Base-by-base conservation (phyloP, 2,329 filamentous ascomycete species). In the Zymoseptoria passerinii region DNA sequence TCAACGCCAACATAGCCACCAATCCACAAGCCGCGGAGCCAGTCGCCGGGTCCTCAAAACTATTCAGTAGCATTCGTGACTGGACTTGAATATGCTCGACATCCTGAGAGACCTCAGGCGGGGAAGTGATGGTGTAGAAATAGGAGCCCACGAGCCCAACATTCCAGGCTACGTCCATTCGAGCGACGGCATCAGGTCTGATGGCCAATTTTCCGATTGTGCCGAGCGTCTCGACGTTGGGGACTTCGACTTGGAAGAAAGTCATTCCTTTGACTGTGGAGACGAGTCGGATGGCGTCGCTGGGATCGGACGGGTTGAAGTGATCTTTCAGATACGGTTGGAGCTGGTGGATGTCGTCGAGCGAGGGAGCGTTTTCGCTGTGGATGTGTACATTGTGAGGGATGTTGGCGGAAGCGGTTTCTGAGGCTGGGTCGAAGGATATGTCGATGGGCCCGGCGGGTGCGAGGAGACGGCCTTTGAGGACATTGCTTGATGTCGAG, bases 261-360 rank as follows among this genome's bases (percentile, higher is more conserved):
- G 82, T 83, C 85, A 92, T 87, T 52, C 88, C 89, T 50, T 83
- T 83, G 40, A 90, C 87, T 51, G 91, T 76, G 50, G 74, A 76
- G 9, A 78, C 74, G 10, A 77, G 64, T 13, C 63, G 69, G 55
- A 63, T 57, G 5, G 50, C 60, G 50, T 65, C 55, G 8, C 56
- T 59, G 35, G 44, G 49, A 35, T 52, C 20, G 2, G 52, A 40
- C 3, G 48, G 29, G 6, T 56, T 56, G 35, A 40, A 40, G 35
- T 40, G 35, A 40, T 16, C 35, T 10, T 58, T 48, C 48, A 79
- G 65, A 13, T 53, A 60, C 10, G 74, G 70, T 60, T 78, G 76
- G 20, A 75, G 54, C 20, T 66, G 61, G 51, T 72, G 69, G n/a
- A 72, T 59, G 48, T 69, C 66, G 28, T 71, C 59, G 28, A 67